phyloP scores from a whole-genome alignment of 2,329 filamentous ascomycete species.

The Madurella mycetomatis region DNA sequence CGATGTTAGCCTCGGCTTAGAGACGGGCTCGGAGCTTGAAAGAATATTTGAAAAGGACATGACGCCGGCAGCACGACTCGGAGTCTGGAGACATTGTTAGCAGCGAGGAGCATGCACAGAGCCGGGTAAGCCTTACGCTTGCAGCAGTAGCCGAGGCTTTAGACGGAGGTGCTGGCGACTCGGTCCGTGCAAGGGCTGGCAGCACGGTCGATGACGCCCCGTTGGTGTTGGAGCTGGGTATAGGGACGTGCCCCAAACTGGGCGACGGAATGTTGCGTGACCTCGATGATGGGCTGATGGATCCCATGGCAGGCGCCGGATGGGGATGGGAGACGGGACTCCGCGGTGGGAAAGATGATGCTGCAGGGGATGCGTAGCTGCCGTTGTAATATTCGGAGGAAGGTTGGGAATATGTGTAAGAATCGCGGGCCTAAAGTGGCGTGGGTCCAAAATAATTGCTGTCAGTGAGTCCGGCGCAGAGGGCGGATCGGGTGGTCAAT shows the following conservation, averaged over 20 bases:
- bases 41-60: constrained; percentile 98
- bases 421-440: constrained; percentile 44
- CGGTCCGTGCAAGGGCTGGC: constrained; percentile 36
- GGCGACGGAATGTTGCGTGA: constrained; percentile 46
- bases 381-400: constrained; percentile 44
- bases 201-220: constrained; percentile 32
- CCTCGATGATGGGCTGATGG: constrained; percentile 41
- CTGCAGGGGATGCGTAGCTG: constrained; percentile 41
- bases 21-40: constrained; percentile 67
- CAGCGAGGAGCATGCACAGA: neutral
- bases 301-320: constrained; percentile 35
- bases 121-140: constrained; percentile 31
- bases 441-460: constrained; percentile 16
- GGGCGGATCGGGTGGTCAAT: constrained; percentile 1
- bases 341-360: constrained; percentile 42
- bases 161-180: constrained; percentile 37
- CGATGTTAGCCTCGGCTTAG: constrained; percentile 38
- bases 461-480: constrained; percentile 20
- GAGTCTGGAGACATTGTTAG: constrained; percentile 49
- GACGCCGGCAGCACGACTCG: constrained; percentile 71
- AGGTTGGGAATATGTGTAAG: constrained; percentile 43
- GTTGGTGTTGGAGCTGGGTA: constrained; percentile 38
- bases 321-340: constrained; percentile 49
- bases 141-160: constrained; percentile 32
- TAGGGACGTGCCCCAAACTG: constrained; percentile 40